Conservation (phyloP, 495 filamentous ascomycete species). For the Penicillium cinerascens region DNA sequence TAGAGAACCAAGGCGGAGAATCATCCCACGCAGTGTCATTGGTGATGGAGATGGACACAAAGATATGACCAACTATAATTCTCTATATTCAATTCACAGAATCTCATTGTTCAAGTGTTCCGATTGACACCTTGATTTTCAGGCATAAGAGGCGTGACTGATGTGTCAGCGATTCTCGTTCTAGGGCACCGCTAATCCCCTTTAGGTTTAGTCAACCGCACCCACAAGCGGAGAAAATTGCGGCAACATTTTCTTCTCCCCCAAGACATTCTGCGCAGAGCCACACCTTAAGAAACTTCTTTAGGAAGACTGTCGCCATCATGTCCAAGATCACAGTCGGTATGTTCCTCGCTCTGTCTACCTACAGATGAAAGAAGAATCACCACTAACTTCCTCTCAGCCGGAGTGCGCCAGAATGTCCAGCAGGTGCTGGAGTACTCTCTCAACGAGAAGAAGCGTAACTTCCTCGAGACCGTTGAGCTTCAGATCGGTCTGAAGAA, state of each 20-base stretch:
- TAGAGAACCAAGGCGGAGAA: conserved; percentile 1
- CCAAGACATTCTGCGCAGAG: conserved; percentile 52
- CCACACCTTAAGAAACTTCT: conserved; percentile 67
- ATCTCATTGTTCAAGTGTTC: neutral
- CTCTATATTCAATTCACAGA: neutral
- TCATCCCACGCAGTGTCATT: neutral
- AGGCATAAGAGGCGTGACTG: neutral
- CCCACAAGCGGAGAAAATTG: conserved; percentile 51
- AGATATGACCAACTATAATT: neutral
- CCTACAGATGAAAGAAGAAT: neutral
- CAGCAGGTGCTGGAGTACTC: conserved; percentile 88
- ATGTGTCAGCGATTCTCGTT: conserved; percentile 21
- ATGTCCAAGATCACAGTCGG: conserved; percentile 90
- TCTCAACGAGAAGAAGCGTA: conserved; percentile 96
- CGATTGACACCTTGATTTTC: neutral
- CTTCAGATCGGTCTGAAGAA: conserved; percentile 99
- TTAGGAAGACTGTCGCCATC: conserved; percentile 60
- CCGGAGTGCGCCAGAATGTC: conserved; percentile 95
- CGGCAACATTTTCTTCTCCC: conserved; percentile 23
- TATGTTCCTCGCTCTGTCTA: conserved; percentile 38
- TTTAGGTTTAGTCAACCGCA: conserved; percentile 29
- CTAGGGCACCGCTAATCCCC: conserved; percentile 39
- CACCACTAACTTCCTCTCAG: conserved; percentile 45
- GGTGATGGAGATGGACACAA: neutral
- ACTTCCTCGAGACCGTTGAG: conserved; percentile 90